Evolutionary conservation across 148 eudicot species (phyloP).

Genomic region (Spergularia marina): DNA sequence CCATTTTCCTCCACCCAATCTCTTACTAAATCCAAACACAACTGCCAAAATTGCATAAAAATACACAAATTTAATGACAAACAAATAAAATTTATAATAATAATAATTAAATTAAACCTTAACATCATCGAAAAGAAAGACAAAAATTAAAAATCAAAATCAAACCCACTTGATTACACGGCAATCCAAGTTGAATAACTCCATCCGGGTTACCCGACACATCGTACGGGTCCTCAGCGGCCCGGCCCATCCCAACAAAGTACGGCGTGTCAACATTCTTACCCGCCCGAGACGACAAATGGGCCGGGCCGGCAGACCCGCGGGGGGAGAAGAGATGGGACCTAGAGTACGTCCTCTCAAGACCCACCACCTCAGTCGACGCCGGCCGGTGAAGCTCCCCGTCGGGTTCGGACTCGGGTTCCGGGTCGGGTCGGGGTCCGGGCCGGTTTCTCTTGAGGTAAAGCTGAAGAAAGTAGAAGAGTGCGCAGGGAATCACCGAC

Average conservation of each 20-base stretch:
- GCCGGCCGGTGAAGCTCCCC: not conserved
- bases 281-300: slow-evolving; percentile 48
- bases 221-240: slow-evolving; percentile 53
- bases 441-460: slow-evolving; percentile 54
- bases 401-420: not conserved
- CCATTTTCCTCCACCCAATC: slow-evolving; percentile 72
- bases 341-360: slow-evolving; percentile 59
- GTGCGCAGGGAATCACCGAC: slow-evolving; percentile 82
- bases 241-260: slow-evolving; percentile 46
- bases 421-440: slow-evolving; percentile 1
- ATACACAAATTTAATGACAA: not conserved
- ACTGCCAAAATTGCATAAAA: slow-evolving; percentile 36
- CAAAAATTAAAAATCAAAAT: not conserved
- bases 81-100: not conserved
- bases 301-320: slow-evolving; percentile 47
- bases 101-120: not conserved
- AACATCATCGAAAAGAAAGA: slow-evolving; percentile 15
- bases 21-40: slow-evolving; percentile 74
- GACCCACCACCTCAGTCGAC: not conserved
- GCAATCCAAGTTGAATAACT: slow-evolving; percentile 64
- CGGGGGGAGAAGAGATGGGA: slow-evolving; percentile 46
- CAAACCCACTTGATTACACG: slow-evolving; percentile 53
- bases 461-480: slow-evolving; percentile 78
- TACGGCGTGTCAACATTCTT: slow-evolving; percentile 48
- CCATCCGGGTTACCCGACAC: slow-evolving; percentile 49